A percentile compares a stretch with the other conserved stretches of the same genome.
phyloP scores from a whole-genome alignment of 2,329 filamentous ascomycete genomes.

The Zymoseptoria pseudotritici region DNA sequence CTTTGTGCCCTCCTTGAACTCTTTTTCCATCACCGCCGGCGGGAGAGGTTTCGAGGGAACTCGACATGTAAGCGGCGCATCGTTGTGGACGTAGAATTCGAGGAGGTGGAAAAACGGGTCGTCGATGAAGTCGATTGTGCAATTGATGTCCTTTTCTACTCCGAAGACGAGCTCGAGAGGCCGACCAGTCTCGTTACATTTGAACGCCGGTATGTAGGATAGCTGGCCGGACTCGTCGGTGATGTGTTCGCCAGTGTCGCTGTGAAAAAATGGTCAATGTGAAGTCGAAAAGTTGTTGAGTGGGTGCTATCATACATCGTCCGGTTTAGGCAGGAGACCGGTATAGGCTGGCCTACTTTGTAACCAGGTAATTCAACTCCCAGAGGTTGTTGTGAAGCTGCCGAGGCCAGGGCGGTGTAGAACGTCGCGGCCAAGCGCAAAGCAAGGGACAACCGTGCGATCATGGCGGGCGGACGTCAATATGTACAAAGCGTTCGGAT shows the following conservation, averaged over 20 bases:
- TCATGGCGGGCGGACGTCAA: slow-evolving; percentile 10
- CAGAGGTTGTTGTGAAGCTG: slow-evolving; percentile 37
- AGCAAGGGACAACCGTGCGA: slow-evolving; percentile 20
- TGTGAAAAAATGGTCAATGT: slow-evolving; percentile 30
- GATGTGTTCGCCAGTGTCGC: slow-evolving; percentile 84
- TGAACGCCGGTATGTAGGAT: slow-evolving; percentile 84
- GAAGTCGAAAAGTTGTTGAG: not conserved
- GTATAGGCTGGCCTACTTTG: slow-evolving; percentile 42
- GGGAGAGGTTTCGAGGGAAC: slow-evolving; percentile 67
- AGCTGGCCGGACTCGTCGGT: slow-evolving; percentile 69
- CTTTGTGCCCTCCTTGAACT: slow-evolving; percentile 27
- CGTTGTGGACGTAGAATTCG: slow-evolving; percentile 97
- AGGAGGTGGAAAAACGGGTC: slow-evolving; percentile 81
- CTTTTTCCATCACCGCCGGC: slow-evolving; percentile 30
- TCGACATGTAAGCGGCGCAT: slow-evolving; percentile 86
- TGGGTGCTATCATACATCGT: slow-evolving; percentile 37
- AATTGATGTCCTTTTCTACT: slow-evolving; percentile 70
- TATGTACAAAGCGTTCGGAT: slow-evolving; percentile 1
- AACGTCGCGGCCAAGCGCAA: slow-evolving; percentile 26
- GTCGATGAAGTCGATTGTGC: slow-evolving; percentile 68
- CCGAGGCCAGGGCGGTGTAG: slow-evolving; percentile 31
- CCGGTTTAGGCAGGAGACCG: slow-evolving; percentile 46
- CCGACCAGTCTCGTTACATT: slow-evolving; percentile 77
- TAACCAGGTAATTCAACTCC: slow-evolving; percentile 34
- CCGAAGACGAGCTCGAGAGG: slow-evolving; percentile 85